Base-by-base conservation (phyloP, 1,139 yeast species). In the Candida sojae region DNA sequence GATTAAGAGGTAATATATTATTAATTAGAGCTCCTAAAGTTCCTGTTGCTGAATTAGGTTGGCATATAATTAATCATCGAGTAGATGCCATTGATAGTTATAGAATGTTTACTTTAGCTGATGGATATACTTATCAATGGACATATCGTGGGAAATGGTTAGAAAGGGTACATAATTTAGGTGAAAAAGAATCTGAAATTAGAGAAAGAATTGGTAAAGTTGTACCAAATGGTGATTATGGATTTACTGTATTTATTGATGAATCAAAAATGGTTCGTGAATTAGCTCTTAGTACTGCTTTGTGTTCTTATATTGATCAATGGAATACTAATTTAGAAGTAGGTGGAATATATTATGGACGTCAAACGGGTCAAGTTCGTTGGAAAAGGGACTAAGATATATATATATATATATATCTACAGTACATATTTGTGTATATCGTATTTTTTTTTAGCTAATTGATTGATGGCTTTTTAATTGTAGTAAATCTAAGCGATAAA, bases 71-170 rank as follows among this genome's bases (percentile, higher is more conserved):
- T 39, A 73, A 74, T 49, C 87, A 82, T 57, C 66, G 78, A 44
- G 84, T 80, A n/a, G 88, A 82, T 60, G 85, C 85, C 3, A 70
- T 74, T 40, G 88, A 82, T 56, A 71, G 78, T 50, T 83, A 83
- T 59, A 69, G 87, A 54, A 67, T 79, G 71, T 83, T 83, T 59
- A 75, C 77, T 42, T 68, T 83, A 49, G 75, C 83, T 3, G 84
- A 83, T 57, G 87, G 87, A 5, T 58, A 62, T 45, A 79, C 80
- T 2, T 83, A 81, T 57, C 88, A 83, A 57, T 83, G 88, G 88
- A 81, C 88, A 2, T 75, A 77, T 38, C 70, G 73, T 49, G 87
- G 86, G 9, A 79, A 73, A 53, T 80, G 73, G 65, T 65, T 84
- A 52, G 88, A 84, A 59, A 71, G 71, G 51, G 84, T 83, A 10